Evolutionary conservation across 805 yeast species (phyloP).

Genomic region (Kregervanrija fluxuum): DNA sequence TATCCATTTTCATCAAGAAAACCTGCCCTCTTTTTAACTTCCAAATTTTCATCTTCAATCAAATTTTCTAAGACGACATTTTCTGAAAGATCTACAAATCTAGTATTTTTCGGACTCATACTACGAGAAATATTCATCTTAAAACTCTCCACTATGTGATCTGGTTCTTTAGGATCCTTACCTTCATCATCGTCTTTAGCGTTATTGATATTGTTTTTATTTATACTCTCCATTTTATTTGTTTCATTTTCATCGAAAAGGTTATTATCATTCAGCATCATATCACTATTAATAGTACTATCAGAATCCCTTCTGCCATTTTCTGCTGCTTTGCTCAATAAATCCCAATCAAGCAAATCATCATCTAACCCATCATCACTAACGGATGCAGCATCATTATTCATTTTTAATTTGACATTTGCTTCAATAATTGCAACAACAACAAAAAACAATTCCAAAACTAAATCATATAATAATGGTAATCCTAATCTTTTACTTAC

Average conservation of each 20-base stretch:
- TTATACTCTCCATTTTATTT: background rate
- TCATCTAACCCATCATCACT: slow-evolving; percentile 8
- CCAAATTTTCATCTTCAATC: background rate
- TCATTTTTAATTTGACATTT: slow-evolving; percentile 1
- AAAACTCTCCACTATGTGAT: background rate
- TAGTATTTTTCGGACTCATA: slow-evolving; percentile 1
- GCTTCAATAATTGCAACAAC: slow-evolving; percentile 60
- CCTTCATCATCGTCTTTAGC: background rate
- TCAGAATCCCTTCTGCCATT: slow-evolving; percentile 10
- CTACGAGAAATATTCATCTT: background rate
- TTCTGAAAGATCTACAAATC: background rate
- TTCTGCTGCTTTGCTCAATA: slow-evolving; percentile 6
- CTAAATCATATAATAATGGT: slow-evolving; percentile 63
- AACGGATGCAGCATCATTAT: background rate
- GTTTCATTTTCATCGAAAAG: slow-evolving; percentile 2
- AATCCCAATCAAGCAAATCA: slow-evolving; percentile 8
- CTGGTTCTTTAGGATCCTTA: background rate
- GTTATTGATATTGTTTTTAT: background rate
- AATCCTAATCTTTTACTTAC: slow-evolving; percentile 61
- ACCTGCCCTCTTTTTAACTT: slow-evolving; percentile 3
- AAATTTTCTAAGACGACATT: background rate
- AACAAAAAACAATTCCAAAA: slow-evolving; percentile 62
- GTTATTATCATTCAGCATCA: slow-evolving; percentile 1
- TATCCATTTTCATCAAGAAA: slow-evolving; percentile 8
- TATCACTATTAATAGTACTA: slow-evolving; percentile 5